Percentiles rank a stretch among this genome's conserved stretches.
Conservation (phyloP, 176 grass and related monocot genomes). For the Oryza longistaminata region DNA sequence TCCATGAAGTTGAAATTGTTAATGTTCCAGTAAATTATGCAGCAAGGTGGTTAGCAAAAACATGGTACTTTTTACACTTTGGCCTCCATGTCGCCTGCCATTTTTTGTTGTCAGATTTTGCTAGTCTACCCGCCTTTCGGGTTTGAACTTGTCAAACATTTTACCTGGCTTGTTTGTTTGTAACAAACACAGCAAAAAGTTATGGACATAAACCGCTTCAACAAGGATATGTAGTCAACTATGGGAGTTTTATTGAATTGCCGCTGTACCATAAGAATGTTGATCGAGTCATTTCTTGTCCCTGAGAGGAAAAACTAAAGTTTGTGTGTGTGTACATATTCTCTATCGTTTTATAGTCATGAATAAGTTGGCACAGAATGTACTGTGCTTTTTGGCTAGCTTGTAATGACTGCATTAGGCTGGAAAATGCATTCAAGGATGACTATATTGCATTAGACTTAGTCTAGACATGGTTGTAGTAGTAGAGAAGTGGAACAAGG, state of each 20-base stretch:
- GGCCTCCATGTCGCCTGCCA: not conserved
- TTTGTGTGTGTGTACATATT: not conserved
- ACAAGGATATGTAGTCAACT: not conserved
- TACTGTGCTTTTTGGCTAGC: not conserved
- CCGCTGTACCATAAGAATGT: not conserved
- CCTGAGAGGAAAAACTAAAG: not conserved
- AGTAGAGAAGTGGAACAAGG: not conserved
- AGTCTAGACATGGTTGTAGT: not conserved
- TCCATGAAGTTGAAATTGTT: slow-evolving; percentile 5
- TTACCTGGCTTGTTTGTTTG: not conserved
- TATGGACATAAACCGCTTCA: not conserved
- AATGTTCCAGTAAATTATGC: not conserved
- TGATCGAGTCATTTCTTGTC: not conserved
- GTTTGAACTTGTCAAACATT: not conserved
- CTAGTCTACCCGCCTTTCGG: not conserved
- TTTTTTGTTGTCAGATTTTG: not conserved
- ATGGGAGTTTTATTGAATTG: not conserved
- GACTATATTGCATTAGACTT: not conserved
- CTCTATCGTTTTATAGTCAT: not conserved
- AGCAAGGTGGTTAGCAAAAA: not conserved
- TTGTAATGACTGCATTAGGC: not conserved
- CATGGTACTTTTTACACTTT: not conserved
- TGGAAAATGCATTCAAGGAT: not conserved
- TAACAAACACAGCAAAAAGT: not conserved
- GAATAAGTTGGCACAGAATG: not conserved